Evolutionary conservation across 257 asterid genomes (phyloP).

Genomic region (Rhazya stricta): DNA sequence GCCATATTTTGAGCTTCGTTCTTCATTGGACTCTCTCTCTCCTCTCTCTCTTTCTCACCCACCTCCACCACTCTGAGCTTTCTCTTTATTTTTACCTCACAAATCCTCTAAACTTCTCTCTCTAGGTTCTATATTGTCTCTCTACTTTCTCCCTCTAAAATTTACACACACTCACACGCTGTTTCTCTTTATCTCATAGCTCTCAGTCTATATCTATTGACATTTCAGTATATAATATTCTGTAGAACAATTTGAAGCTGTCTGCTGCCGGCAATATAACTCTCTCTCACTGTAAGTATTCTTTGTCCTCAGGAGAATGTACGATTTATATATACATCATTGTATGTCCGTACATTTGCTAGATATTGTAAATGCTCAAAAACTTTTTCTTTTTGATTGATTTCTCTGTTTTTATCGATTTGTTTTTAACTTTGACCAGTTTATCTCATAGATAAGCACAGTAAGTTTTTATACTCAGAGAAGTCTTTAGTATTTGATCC

Average conservation of each 20-base stretch:
- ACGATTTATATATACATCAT: slow-evolving; percentile 6
- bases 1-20: slow-evolving; percentile 30
- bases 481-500: background rate
- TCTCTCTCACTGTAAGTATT: background rate
- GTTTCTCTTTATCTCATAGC: slow-evolving; percentile 16
- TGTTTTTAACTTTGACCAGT: background rate
- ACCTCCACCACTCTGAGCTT: slow-evolving; percentile 16
- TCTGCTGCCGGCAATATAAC: slow-evolving; percentile 41
- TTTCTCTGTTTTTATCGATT: slow-evolving; percentile 11
- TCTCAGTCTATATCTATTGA: background rate
- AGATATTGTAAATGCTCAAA: slow-evolving; percentile 3
- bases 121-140: too few relatives aligned
- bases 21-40: slow-evolving; percentile 9
- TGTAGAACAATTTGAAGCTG: slow-evolving; percentile 24
- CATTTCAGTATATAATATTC: background rate
- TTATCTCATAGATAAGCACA: background rate
- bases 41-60: slow-evolving; percentile 16
- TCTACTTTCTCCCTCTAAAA: slow-evolving; percentile 21
- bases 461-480: background rate
- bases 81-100: slow-evolving; percentile 18
- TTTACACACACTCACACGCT: slow-evolving; percentile 28
- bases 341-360: slow-evolving; percentile 4
- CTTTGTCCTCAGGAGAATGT: background rate
- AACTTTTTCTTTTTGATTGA: background rate
- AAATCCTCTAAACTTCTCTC: slow-evolving; percentile 12